Evolutionary conservation across 768 basidiomycete genomes (phyloP).

Genomic region (Dacryopinax primogenitus): DNA sequence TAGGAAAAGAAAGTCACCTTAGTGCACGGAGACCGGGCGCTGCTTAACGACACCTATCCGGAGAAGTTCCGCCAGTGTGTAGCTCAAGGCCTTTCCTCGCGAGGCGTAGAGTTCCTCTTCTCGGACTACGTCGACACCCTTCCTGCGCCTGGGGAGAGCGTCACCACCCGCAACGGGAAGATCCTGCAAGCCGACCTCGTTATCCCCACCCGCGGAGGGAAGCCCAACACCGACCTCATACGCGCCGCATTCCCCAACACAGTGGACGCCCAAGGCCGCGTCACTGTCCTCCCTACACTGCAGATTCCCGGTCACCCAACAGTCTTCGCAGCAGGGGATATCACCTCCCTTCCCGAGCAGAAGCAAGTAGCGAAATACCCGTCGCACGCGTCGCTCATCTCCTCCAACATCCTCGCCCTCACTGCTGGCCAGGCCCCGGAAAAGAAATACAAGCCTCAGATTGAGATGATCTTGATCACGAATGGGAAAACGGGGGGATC

Average conservation of each 20-base stretch:
- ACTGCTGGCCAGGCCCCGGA: conserved; percentile 24
- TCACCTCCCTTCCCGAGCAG: conserved; percentile 50
- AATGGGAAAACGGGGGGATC: conserved; percentile 40
- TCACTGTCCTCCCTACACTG: conserved; percentile 43
- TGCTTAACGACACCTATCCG: conserved; percentile 32
- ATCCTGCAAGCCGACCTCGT: conserved; percentile 19
- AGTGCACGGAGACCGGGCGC: conserved; percentile 35
- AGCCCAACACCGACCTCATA: conserved; percentile 42
- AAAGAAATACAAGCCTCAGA: conserved; percentile 38
- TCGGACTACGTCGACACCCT: conserved; percentile 37
- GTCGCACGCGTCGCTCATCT: conserved; percentile 35
- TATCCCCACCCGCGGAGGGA: conserved; percentile 17
- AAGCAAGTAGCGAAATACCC: conserved; percentile 42
- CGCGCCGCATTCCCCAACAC: conserved; percentile 32
- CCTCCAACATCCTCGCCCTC: conserved; percentile 38
- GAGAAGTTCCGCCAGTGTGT: conserved; percentile 39
- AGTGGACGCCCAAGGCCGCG: conserved; percentile 27
- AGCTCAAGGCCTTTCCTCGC: conserved; percentile 31
- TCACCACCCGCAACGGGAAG: conserved; percentile 19
- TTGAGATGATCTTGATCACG: conserved; percentile 43
- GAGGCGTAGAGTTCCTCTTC: conserved; percentile 39
- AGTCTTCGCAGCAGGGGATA: conserved; percentile 56
- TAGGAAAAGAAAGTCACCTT: conserved; percentile 43
- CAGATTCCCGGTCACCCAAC: conserved; percentile 39
- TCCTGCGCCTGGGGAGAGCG: conserved; percentile 4